Evolutionary conservation across 2,329 filamentous ascomycete species (phyloP).

Genomic region (Hirsutella minnesotensis): DNA sequence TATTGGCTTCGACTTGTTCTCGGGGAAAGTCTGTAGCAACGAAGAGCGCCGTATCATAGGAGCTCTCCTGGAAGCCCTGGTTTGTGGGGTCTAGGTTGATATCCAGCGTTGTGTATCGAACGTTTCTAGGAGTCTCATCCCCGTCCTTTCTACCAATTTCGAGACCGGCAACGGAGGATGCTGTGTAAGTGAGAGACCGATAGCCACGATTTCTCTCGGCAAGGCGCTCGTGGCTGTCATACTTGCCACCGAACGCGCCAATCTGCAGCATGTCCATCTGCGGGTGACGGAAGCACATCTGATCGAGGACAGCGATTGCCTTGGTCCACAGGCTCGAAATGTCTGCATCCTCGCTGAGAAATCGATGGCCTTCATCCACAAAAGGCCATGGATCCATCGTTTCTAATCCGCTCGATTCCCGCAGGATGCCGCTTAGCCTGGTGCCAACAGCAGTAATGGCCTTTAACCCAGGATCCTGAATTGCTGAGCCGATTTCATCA

Average conservation of each 20-base stretch:
- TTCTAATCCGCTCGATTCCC: background rate
- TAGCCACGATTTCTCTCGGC: background rate
- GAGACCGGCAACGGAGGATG: too few species aligned
- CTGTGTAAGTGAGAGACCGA: background rate
- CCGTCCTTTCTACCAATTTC: too few species aligned
- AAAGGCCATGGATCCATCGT: background rate
- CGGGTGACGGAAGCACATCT: background rate
- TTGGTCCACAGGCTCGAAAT: background rate
- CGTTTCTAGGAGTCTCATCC: background rate
- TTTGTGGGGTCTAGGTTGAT: background rate
- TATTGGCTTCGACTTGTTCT: background rate
- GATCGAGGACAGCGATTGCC: background rate
- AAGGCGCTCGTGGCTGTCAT: background rate
- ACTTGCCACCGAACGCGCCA: background rate
- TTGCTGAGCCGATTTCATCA: too few species aligned
- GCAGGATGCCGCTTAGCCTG: background rate
- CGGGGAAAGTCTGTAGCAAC: background rate
- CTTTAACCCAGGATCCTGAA: background rate
- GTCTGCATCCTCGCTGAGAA: background rate
- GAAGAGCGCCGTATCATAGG: background rate
- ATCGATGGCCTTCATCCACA: background rate
- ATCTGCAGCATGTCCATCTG: background rate
- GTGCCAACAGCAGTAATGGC: background rate
- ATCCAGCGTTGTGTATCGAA: background rate
- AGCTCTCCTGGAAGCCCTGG: background rate